Conservation (phyloP, 2,329 filamentous ascomycete species). For the Colletotrichum echinochloae region DNA sequence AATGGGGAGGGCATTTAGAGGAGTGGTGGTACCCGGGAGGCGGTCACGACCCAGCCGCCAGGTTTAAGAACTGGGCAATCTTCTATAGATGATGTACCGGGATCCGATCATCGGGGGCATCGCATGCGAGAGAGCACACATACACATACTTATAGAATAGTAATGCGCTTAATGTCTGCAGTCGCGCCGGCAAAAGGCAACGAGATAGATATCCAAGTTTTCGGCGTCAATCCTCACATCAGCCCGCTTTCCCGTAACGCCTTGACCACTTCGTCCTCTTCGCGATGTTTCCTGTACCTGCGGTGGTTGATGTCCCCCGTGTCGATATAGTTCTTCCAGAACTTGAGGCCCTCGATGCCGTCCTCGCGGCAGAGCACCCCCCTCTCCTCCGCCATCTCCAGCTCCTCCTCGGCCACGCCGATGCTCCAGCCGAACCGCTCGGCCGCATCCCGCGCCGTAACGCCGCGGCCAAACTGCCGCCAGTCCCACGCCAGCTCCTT, state of each 20-base stretch:
- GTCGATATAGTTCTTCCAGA: conserved; percentile 86
- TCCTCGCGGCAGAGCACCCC: conserved; percentile 92
- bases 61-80: conserved; percentile 8
- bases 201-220: conserved; percentile 33
- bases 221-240: conserved; percentile 41
- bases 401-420: conserved; percentile 92
- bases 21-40: conserved; percentile 18
- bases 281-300: conserved; percentile 44
- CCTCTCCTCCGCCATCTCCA: conserved; percentile 96
- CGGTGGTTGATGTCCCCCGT: conserved; percentile 53
- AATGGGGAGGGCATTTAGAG: background rate
- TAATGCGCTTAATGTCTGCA: conserved; percentile 37
- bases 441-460: conserved; percentile 90
- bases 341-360: conserved; percentile 88
- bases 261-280: conserved; percentile 57
- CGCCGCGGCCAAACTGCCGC: conserved; percentile 81
- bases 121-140: background rate
- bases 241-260: conserved; percentile 59
- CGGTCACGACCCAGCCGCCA: background rate
- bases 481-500: conserved; percentile 80
- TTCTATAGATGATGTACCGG: conserved; percentile 18
- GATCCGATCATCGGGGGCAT: background rate
- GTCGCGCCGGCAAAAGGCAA: conserved; percentile 19
- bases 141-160: conserved; percentile 37
- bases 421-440: conserved; percentile 97